Percentiles rank a stretch among this genome's conserved stretches.
Evolutionary conservation across 1,139 yeast genomes (phyloP).

Genomic region (Geotrichum citri-aurantii): DNA sequence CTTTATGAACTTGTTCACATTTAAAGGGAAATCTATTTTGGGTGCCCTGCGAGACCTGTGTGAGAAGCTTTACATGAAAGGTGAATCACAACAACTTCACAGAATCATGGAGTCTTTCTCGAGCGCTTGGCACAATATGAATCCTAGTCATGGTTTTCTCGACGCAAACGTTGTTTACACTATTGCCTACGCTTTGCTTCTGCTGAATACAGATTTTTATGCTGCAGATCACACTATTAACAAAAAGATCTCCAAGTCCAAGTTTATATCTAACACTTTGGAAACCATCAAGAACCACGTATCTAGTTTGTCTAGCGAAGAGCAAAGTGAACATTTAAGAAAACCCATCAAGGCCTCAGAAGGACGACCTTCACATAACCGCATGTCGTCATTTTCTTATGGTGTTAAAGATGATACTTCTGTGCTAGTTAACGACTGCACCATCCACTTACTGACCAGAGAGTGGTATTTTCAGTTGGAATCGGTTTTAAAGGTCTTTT

Average conservation of each 20-base stretch:
- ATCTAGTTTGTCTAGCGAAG: neutral
- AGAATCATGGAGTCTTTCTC: slow-evolving; percentile 66
- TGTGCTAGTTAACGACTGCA: slow-evolving; percentile 24
- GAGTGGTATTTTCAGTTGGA: slow-evolving; percentile 32
- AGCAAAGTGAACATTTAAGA: neutral
- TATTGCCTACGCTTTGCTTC: slow-evolving; percentile 62
- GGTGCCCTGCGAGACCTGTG: slow-evolving; percentile 57
- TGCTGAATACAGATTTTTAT: slow-evolving; percentile 49
- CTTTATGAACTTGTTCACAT: slow-evolving; percentile 33
- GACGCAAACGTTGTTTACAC: slow-evolving; percentile 65
- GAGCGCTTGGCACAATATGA: slow-evolving; percentile 53
- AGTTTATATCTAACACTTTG: slow-evolving; percentile 29
- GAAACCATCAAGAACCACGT: slow-evolving; percentile 25
- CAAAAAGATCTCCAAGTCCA: slow-evolving; percentile 36
- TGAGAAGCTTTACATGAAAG: slow-evolving; percentile 60
- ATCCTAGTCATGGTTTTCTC: slow-evolving; percentile 43
- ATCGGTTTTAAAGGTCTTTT: slow-evolving; percentile 27
- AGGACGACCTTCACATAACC: slow-evolving; percentile 6
- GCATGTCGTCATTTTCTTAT: slow-evolving; percentile 18
- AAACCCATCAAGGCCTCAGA: neutral
- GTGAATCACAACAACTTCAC: slow-evolving; percentile 79
- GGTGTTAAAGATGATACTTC: slow-evolving; percentile 21
- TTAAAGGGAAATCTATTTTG: slow-evolving; percentile 34
- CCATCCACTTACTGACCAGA: slow-evolving; percentile 22
- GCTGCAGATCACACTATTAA: slow-evolving; percentile 33